Evolutionary conservation across 305 asterid species (phyloP), one percentile per base, ranked within the genome.

Genomic region (Stenogyne calaminthoides): DNA sequence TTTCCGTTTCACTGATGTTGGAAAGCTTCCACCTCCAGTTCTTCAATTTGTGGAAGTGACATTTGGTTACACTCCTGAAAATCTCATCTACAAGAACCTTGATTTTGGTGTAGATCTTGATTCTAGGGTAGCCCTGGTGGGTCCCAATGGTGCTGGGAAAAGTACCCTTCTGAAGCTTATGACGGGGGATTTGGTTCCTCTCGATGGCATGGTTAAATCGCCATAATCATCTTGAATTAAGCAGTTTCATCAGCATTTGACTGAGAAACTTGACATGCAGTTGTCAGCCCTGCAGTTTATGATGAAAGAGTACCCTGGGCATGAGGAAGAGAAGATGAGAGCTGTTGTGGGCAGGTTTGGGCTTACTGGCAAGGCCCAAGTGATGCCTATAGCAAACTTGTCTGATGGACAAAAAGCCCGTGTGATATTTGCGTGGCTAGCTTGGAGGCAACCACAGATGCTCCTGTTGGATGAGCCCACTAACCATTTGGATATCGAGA

Each of bases 141-240:
- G 99, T 3, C 99, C 98, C 57, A 95, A 95, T 70, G 99, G 98
- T 22, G 99, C 99, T 20, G 99, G 99, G 7, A 95, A 95, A 80
- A 95, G 98, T 70, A 95, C 98, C 25, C 82, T 95, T 57, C 88
- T 95, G 81, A 95, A 95, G 90, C 88, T 95, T 76, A 95, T 95
- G 99, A 89, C 98, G 0, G 99, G 99, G 79, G 99, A 95, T n/a
- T 67, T 95, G 49, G 67, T 76, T 66, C 97, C 98, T 77, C 82
- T 57, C 2, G 99, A 95, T 69, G 99, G 99, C 84, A 95, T 95
- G 98, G 96, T 95, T 54, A n/a, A 81, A 89, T 56, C 95, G 98
- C 59, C 99, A 95, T 82, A 95, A 95, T 78, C 99, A 95, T 82
- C 76, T 95, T 75, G 84, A 73, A 93, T 95, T n/a, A 98, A 95